These are phyloP conservation scores for Claviceps citrina DNA, from an alignment of 2,329 filamentous ascomycete genomes.

Conservation along the genomic window DNA sequence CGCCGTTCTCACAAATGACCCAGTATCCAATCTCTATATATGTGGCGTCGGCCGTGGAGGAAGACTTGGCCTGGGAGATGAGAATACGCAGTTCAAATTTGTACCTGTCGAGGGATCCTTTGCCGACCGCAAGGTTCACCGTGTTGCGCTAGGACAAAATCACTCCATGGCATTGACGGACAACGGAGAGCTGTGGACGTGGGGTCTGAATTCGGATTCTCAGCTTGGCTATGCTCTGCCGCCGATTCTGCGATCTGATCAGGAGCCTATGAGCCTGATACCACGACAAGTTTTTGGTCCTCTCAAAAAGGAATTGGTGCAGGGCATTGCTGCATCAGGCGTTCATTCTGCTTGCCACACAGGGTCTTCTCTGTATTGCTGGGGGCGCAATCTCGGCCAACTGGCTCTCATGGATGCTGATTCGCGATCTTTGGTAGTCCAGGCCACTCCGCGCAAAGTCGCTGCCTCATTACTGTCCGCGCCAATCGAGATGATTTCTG, in stretches of 20 bases:
- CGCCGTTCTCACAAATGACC: constrained; percentile 73
- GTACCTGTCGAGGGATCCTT: constrained; percentile 66
- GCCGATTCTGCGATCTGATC: constrained; percentile 48
- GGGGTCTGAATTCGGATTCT: constrained; percentile 75
- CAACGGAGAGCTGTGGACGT: constrained; percentile 85
- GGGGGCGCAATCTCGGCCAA: constrained; percentile 90
- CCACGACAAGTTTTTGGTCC: constrained; percentile 85
- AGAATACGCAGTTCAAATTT: constrained; percentile 78
- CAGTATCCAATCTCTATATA: constrained; percentile 78
- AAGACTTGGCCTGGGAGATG: constrained; percentile 74
- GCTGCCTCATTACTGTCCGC: constrained; percentile 59
- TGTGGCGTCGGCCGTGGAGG: constrained; percentile 87
- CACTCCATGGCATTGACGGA: constrained; percentile 75
- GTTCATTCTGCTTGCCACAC: constrained; percentile 88
- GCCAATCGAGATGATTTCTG: constrained; percentile 63
- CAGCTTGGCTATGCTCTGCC: constrained; percentile 79
- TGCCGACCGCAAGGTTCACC: constrained; percentile 54
- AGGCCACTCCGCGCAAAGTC: constrained; percentile 69
- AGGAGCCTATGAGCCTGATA: constrained; percentile 65
- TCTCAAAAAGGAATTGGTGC: constrained; percentile 68
- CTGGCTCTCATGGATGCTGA: constrained; percentile 90
- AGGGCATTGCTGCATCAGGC: constrained; percentile 74
- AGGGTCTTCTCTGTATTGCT: constrained; percentile 67
- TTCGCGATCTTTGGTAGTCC: constrained; percentile 76
- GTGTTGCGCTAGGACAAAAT: constrained; percentile 79